Conservation (phyloP, 1,284 basidiomycete species). For the Porodaedalea pini region DNA sequence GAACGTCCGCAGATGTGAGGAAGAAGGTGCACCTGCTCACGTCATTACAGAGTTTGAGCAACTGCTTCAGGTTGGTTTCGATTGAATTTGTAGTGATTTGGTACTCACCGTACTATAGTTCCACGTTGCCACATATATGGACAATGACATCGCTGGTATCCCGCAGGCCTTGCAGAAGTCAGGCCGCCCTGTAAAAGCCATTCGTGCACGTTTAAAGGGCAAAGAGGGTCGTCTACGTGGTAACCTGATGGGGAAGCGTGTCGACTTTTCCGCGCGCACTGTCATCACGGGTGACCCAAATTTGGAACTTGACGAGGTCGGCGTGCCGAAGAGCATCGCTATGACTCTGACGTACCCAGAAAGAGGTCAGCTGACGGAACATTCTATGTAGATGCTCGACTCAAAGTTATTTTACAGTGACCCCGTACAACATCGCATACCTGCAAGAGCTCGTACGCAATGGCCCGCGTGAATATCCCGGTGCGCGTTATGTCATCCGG, state of each 20-base stretch:
- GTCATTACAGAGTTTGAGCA: constrained; percentile 97
- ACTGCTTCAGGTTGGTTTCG: constrained; percentile 70
- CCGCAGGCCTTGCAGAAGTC: constrained; percentile 98
- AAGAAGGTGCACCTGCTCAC: constrained; percentile 95
- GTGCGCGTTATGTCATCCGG: constrained; percentile 95
- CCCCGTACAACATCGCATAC: constrained; percentile 95
- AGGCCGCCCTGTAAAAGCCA: constrained; percentile 96
- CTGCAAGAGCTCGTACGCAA: constrained; percentile 96
- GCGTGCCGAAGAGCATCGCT: constrained; percentile 95
- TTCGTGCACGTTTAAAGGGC: constrained; percentile 96
- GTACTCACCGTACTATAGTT: constrained; percentile 50
- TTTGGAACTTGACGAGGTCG: constrained; percentile 94
- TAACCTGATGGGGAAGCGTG: constrained; percentile 99
- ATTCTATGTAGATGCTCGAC: not conserved
- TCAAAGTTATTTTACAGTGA: constrained; percentile 55
- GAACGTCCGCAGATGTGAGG: constrained; percentile 89
- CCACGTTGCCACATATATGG: constrained; percentile 99
- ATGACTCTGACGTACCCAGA: constrained; percentile 99
- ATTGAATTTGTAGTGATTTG: constrained; percentile 4
- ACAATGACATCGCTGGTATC: constrained; percentile 98
- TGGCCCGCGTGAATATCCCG: constrained; percentile 93
- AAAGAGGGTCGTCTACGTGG: constrained; percentile 98
- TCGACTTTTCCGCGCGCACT: constrained; percentile 98
- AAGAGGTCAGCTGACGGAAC: constrained; percentile 58
- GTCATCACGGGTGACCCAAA: constrained; percentile 99